Evolutionary conservation across 116 monocot species (phyloP).

Genomic region (Posidonia oceanica): DNA sequence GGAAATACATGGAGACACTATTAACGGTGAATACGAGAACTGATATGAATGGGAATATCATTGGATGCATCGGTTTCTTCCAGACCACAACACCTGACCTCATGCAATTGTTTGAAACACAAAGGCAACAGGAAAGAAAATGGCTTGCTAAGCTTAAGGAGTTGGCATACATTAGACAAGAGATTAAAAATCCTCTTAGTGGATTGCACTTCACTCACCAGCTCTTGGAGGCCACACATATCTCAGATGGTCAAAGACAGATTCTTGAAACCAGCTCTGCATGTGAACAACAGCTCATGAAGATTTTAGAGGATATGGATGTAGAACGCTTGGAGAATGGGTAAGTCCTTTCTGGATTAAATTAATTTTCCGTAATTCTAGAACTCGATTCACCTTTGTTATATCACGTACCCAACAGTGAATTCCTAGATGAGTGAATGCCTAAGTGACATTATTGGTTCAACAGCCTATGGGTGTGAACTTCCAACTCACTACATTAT

Average conservation of each 20-base stretch:
- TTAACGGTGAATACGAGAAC: conserved; percentile 28
- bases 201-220: conserved; percentile 53
- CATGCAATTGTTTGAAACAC: conserved; percentile 47
- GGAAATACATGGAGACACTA: conserved; percentile 33
- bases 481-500: no score
- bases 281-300: conserved; percentile 55
- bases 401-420: no score
- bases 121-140: conserved; percentile 45
- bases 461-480: no score
- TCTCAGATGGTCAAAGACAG: conserved; percentile 60
- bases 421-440: no score
- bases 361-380: no score
- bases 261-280: conserved; percentile 47
- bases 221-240: conserved; percentile 39
- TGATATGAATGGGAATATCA: conserved; percentile 19
- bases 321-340: conserved; percentile 39
- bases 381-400: no score
- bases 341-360: conserved; percentile 15
- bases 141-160: conserved; percentile 53
- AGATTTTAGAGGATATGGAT: conserved; percentile 27
- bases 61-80: conserved; percentile 39
- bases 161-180: conserved; percentile 65
- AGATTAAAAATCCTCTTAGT: conserved; percentile 59
- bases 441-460: no score
- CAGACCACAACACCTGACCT: conserved; percentile 41